A percentile compares a stretch with the other conserved stretches of the same genome.
Evolutionary conservation across 192 early-diverging fungal genomes (phyloP).

Genomic region (Coemansia sp.): DNA sequence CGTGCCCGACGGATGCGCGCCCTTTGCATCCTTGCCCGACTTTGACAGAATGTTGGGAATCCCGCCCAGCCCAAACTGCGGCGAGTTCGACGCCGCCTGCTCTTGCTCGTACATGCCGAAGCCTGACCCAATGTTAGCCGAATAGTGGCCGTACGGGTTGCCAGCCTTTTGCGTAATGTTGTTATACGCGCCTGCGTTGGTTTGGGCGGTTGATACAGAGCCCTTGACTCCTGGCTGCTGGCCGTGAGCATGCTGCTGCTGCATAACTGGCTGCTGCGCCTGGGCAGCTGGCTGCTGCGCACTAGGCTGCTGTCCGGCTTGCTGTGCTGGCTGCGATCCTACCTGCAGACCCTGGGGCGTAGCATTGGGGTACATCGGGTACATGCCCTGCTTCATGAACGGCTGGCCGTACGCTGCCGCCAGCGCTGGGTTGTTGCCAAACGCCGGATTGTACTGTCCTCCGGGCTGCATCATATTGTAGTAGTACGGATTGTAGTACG

Average conservation of each 20-base stretch:
- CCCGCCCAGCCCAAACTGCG: constrained; percentile 45
- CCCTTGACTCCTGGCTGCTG: constrained; percentile 49
- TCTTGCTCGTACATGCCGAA: constrained; percentile 52
- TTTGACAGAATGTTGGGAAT: constrained; percentile 51
- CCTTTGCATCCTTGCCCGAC: constrained; percentile 45
- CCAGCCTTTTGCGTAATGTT: constrained; percentile 49
- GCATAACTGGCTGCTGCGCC: constrained; percentile 18
- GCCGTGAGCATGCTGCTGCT: constrained; percentile 17
- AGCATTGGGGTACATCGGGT: constrained; percentile 70
- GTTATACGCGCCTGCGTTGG: constrained; percentile 28
- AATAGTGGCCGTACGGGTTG: constrained; percentile 50
- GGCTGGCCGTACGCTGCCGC: constrained; percentile 82
- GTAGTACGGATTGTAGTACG: constrained; percentile 84
- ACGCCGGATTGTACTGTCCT: constrained; percentile 72
- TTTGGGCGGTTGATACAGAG: constrained; percentile 19
- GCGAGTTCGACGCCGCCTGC: constrained; percentile 43
- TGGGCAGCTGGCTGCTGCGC: constrained; percentile 36
- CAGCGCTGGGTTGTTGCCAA: constrained; percentile 66
- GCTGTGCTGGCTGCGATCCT: constrained; percentile 34
- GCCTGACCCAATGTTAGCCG: constrained; percentile 43
- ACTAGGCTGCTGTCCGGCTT: constrained; percentile 44
- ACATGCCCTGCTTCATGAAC: constrained; percentile 87
- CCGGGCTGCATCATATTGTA: constrained; percentile 63
- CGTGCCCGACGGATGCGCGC: constrained; percentile 28
- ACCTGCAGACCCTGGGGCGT: constrained; percentile 36